Conservation (phyloP, 345 rosid genomes). For the Anacardium occidentale region DNA sequence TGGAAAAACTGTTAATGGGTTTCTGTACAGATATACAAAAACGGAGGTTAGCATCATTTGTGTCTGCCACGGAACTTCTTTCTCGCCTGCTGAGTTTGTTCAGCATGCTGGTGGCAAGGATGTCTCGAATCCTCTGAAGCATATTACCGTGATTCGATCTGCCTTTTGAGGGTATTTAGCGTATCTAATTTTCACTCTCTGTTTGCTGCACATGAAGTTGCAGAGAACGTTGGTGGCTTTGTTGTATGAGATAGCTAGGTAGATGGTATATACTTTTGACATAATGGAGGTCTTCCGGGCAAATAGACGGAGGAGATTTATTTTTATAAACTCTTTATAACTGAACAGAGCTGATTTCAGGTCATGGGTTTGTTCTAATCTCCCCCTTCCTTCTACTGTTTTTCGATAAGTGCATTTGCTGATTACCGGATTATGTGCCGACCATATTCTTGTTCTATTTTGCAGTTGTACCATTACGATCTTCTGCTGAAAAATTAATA, state of each 20-base stretch:
- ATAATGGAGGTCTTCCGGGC: conserved; percentile 11
- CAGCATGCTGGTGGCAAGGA: conserved; percentile 63
- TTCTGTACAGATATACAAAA: conserved; percentile 50
- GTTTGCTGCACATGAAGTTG: not conserved
- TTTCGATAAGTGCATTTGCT: not conserved
- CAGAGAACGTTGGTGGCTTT: not conserved
- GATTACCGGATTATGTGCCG: not conserved
- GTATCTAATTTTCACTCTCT: not conserved
- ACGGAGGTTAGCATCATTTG: conserved; percentile 60
- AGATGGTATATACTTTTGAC: not conserved
- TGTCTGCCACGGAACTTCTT: conserved; percentile 66
- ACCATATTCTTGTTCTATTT: not conserved
- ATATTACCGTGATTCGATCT: conserved; percentile 53
- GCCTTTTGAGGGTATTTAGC: conserved; percentile 21
- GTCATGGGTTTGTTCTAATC: not conserved
- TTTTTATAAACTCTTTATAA: not conserved
- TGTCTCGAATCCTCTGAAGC: conserved; percentile 51
- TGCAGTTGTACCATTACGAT: too few species aligned
- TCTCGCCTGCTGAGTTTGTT: conserved; percentile 73
- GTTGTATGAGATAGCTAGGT: not conserved
- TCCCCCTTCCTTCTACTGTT: not conserved
- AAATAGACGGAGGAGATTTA: conserved; percentile 16
- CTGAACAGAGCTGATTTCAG: not conserved
- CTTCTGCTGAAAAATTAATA: too few species aligned
- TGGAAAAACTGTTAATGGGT: conserved; percentile 71